Conservation (phyloP, 768 basidiomycete species). For the Filobasidium floriforme region DNA sequence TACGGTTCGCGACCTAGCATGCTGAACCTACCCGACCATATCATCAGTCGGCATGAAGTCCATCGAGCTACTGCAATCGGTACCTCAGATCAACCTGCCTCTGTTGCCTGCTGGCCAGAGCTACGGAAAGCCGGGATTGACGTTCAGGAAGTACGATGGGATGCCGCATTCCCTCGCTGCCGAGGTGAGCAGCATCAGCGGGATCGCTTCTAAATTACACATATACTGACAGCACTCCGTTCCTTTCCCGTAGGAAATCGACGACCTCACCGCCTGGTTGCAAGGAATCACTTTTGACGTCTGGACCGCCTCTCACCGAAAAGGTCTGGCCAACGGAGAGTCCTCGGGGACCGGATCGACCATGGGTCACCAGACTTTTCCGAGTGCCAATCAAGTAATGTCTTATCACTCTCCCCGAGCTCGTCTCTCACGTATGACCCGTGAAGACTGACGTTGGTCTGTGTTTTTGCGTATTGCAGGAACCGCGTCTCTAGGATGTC, state of each 20-base stretch:
- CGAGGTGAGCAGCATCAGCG: not conserved
- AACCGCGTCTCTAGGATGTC: slow-evolving; percentile 10
- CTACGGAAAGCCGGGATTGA: slow-evolving; percentile 52
- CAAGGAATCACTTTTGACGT: slow-evolving; percentile 9
- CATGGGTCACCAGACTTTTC: not conserved
- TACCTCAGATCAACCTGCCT: slow-evolving; percentile 55
- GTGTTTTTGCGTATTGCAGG: not conserved
- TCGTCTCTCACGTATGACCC: not conserved
- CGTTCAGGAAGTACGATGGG: slow-evolving; percentile 61
- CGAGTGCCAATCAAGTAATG: not conserved
- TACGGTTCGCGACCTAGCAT: not conserved
- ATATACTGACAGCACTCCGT: too few species aligned
- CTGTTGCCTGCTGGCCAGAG: slow-evolving; percentile 27
- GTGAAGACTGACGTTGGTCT: not conserved
- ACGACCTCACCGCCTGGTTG: slow-evolving; percentile 3
- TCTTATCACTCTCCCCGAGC: slow-evolving; percentile 1
- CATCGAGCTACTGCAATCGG: slow-evolving; percentile 47
- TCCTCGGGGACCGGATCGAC: not conserved
- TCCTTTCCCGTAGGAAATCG: not conserved
- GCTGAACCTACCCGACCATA: not conserved
- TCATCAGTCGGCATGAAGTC: slow-evolving; percentile 51
- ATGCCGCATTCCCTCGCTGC: slow-evolving; percentile 57
- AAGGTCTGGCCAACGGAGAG: not conserved
- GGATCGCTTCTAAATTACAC: too few species aligned
- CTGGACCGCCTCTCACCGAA: slow-evolving; percentile 5